Conservation (phyloP, 1,284 basidiomycete genomes). For the Microbotryum saponariae region DNA sequence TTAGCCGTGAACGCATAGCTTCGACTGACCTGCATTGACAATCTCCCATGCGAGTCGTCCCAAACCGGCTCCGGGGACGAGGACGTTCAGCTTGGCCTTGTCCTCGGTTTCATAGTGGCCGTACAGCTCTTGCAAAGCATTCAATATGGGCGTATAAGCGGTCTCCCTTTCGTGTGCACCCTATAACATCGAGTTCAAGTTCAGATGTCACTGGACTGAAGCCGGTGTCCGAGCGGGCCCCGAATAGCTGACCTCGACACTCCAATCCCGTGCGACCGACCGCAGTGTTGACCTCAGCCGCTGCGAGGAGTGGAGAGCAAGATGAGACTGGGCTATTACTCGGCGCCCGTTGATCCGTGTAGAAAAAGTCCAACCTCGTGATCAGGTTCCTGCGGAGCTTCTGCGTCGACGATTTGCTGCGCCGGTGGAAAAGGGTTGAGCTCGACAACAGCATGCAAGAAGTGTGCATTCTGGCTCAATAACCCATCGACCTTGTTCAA, state of each 20-base stretch:
- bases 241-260: conserved; percentile 53
- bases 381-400: conserved; percentile 25
- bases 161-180: conserved; percentile 65
- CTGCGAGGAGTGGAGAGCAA: conserved; percentile 48
- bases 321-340: background rate
- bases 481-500: conserved; percentile 16
- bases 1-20: background rate
- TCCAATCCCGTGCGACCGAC: conserved; percentile 87
- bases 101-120: conserved; percentile 39
- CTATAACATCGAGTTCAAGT: conserved; percentile 41
- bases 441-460: conserved; percentile 15
- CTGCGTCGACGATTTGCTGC: conserved; percentile 12
- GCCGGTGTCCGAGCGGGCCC: no score
- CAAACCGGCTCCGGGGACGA: conserved; percentile 81
- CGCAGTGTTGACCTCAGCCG: conserved; percentile 81
- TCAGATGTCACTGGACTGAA: no score
- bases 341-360: no score
- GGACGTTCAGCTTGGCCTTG: conserved; percentile 58
- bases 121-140: conserved; percentile 62
- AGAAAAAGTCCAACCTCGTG: conserved; percentile 18
- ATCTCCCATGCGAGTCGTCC: conserved; percentile 79
- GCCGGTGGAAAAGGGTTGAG: conserved; percentile 22
- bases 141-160: conserved; percentile 70
- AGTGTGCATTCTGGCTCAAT: conserved; percentile 11
- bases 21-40: conserved; percentile 58